phyloP scores from a whole-genome alignment of 2,329 filamentous ascomycete species.

The Nothomitra cinnamomea region DNA sequence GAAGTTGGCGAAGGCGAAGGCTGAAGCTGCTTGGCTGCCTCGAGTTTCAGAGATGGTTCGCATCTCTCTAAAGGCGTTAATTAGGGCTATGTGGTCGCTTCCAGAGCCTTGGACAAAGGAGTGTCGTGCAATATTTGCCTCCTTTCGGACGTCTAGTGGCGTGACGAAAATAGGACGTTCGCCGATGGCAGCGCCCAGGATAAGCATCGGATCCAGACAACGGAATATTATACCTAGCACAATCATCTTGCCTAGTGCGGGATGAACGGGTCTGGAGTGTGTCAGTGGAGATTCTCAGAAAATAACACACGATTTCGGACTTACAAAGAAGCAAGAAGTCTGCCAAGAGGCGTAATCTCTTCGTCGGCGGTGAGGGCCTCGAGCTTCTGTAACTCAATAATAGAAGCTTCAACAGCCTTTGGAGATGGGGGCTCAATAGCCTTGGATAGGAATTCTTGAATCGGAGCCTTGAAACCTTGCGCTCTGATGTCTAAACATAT shows the following conservation, averaged over 20 bases:
- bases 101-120: conserved; percentile 20
- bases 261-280: conserved; percentile 23
- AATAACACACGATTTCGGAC: neutral
- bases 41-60: conserved; percentile 17
- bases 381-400: conserved; percentile 23
- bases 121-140: conserved; percentile 14
- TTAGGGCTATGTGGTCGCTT: conserved; percentile 29
- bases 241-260: conserved; percentile 31
- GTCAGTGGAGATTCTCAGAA: neutral
- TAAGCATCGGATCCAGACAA: conserved; percentile 33
- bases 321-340: conserved; percentile 22
- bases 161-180: conserved; percentile 21
- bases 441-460: conserved; percentile 25
- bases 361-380: conserved; percentile 27
- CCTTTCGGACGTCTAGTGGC: conserved; percentile 14
- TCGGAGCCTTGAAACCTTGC: conserved; percentile 21
- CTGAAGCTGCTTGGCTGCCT: conserved; percentile 17
- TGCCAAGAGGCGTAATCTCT: conserved; percentile 28
- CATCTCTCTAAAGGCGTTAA: conserved; percentile 28
- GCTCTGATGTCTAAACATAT: conserved; percentile 27
- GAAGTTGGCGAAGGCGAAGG: conserved; percentile 18
- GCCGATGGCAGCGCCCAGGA: conserved; percentile 22
- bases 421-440: conserved; percentile 28
- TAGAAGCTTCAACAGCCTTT: conserved; percentile 21
- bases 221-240: conserved; percentile 33